Conservation (phyloP, 768 basidiomycete species). For the Solioccasus polychromus region DNA sequence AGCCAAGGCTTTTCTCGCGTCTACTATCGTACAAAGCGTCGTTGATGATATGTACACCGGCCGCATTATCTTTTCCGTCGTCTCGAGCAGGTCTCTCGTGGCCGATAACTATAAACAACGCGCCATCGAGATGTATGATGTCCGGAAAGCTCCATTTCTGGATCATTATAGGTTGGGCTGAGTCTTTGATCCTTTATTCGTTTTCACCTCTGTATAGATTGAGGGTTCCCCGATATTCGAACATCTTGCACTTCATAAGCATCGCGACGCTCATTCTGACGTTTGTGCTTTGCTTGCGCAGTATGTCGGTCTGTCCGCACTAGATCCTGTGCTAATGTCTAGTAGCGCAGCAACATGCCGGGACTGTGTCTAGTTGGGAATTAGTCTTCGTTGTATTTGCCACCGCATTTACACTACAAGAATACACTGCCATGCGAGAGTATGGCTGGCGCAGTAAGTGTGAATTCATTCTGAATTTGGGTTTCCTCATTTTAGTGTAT, state of each 20-base stretch:
- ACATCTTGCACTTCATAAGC: slow-evolving; percentile 75
- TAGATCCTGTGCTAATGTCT: slow-evolving; percentile 2
- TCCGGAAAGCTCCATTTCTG: slow-evolving; percentile 63
- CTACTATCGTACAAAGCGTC: slow-evolving; percentile 81
- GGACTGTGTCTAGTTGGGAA: slow-evolving; percentile 60
- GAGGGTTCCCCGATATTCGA: slow-evolving; percentile 78
- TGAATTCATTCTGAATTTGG: background rate
- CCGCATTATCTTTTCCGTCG: slow-evolving; percentile 63
- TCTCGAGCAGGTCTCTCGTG: slow-evolving; percentile 69
- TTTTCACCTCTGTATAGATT: slow-evolving; percentile 42
- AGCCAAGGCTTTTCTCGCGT: slow-evolving; percentile 80
- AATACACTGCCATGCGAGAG: slow-evolving; percentile 84
- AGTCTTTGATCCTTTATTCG: background rate
- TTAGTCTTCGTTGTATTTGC: slow-evolving; percentile 72
- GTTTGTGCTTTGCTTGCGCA: slow-evolving; percentile 72
- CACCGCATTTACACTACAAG: slow-evolving; percentile 75
- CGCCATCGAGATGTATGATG: slow-evolving; percentile 71
- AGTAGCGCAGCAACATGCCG: slow-evolving; percentile 57
- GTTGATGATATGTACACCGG: slow-evolving; percentile 86
- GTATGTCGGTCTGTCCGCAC: slow-evolving; percentile 41
- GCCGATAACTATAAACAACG: slow-evolving; percentile 87
- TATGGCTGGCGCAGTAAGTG: slow-evolving; percentile 86
- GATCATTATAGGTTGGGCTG: slow-evolving; percentile 72
- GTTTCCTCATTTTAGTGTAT: slow-evolving; percentile 1
- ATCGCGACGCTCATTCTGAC: slow-evolving; percentile 64